phyloP scores from a whole-genome alignment of 177 flowering plant genomes.

The Vitis hybrid region DNA sequence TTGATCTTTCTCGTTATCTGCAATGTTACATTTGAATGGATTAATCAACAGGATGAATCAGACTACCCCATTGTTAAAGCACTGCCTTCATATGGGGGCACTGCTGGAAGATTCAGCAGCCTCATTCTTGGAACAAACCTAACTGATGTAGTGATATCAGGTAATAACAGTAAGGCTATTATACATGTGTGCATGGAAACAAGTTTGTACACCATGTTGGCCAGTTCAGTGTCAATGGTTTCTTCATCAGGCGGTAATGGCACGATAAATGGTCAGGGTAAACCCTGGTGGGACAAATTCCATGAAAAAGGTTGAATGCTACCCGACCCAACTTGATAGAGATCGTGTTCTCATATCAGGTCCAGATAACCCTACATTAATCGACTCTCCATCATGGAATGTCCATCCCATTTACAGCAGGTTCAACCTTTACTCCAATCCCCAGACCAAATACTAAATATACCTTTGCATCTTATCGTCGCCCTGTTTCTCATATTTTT shows the following conservation, averaged over 20 bases:
- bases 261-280: constrained; percentile 59
- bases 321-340: constrained; percentile 63
- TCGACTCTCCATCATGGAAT: constrained; percentile 62
- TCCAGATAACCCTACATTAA: constrained; percentile 50
- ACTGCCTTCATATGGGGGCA: constrained; percentile 63
- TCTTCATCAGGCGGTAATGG: constrained; percentile 42
- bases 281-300: constrained; percentile 53
- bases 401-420: constrained; percentile 68
- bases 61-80: constrained; percentile 36
- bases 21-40: background rate
- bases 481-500: background rate
- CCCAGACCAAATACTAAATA: too few species aligned
- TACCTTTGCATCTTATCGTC: background rate
- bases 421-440: constrained; percentile 11
- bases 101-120: constrained; percentile 40
- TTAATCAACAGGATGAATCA: constrained; percentile 30
- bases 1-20: background rate
- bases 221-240: too few species aligned
- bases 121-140: constrained; percentile 63
- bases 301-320: constrained; percentile 14
- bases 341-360: constrained; percentile 42
- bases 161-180: constrained; percentile 14
- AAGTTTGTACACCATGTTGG: too few species aligned
- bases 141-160: constrained; percentile 61
- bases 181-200: too few species aligned